These are phyloP conservation scores for Acacia pycnantha DNA, from an alignment of 331 rosid species.

Conservation along the genomic window DNA sequence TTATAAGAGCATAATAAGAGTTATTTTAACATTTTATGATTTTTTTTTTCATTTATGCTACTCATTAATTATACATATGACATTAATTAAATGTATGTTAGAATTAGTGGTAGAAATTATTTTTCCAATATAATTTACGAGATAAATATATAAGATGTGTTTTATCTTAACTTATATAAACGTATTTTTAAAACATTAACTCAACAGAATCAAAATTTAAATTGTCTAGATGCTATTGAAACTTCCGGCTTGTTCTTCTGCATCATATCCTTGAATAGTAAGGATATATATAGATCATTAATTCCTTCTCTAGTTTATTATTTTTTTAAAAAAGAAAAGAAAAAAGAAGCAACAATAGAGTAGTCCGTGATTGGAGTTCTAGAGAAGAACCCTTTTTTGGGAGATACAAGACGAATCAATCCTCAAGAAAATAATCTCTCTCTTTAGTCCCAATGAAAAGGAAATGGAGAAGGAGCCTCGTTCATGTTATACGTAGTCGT, in stretches of 20 bases:
- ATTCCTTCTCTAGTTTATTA: neutral
- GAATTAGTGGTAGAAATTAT: no score
- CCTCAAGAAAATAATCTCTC: neutral
- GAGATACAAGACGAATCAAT: neutral
- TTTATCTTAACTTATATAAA: no score
- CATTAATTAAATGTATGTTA: no score
- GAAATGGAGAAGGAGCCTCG: slow-evolving; percentile 45
- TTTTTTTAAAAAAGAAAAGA: no score
- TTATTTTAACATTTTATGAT: no score
- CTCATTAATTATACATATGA: no score
- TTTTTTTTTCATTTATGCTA: no score
- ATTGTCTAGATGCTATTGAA: neutral
- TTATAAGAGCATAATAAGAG: no score
- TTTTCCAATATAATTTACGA: no score
- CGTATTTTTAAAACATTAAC: no score
- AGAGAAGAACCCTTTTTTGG: neutral
- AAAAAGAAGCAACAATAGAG: neutral
- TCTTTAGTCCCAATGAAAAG: slow-evolving; percentile 64
- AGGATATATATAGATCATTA: neutral
- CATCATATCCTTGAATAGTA: neutral
- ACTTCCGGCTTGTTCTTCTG: neutral
- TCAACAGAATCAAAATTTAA: no score
- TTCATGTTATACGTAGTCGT: slow-evolving; percentile 47
- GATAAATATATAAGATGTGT: accelerated
- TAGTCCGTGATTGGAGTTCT: neutral